Conservation (phyloP, 106 monocot genomes). For the Dioscorea dumetorum region DNA sequence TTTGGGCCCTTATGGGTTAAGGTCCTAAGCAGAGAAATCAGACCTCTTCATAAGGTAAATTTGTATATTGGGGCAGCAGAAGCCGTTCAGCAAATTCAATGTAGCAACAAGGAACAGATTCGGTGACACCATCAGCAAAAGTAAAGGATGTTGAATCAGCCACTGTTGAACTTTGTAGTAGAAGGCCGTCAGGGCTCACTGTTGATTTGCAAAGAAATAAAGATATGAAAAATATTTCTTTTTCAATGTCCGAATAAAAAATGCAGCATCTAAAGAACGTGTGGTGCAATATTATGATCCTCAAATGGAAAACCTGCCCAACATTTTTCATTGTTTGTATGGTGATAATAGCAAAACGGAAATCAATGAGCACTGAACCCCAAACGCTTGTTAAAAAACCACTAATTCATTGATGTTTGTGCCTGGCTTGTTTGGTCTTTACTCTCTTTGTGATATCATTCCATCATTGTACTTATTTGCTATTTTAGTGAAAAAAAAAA, state of each 20-base stretch:
- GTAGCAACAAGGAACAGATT: constrained; percentile 72
- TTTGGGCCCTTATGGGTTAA: neutral
- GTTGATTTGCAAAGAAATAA: constrained; percentile 5
- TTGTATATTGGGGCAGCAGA: constrained; percentile 66
- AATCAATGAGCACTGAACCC: too few species aligned
- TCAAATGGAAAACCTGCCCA: too few species aligned
- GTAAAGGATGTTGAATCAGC: constrained; percentile 71
- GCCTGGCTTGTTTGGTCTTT: too few species aligned
- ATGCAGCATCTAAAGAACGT: too few species aligned
- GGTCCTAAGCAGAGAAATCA: neutral
- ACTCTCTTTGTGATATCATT: too few species aligned
- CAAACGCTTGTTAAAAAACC: too few species aligned
- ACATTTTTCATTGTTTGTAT: too few species aligned
- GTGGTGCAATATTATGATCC: too few species aligned
- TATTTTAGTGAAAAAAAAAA: too few species aligned
- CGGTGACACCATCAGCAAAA: constrained; percentile 72
- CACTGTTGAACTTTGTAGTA: constrained; percentile 92
- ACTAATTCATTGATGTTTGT: too few species aligned
- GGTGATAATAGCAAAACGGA: too few species aligned
- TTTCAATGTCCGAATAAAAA: neutral
- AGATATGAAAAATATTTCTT: neutral
- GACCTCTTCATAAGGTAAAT: constrained; percentile 66
- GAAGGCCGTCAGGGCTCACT: constrained; percentile 97
- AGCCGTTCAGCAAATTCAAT: constrained; percentile 98
- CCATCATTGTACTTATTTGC: too few species aligned